Percentiles rank a stretch among this genome's conserved stretches.
Evolutionary conservation across 805 yeast species (phyloP).

Genomic region (Lipomyces mesembrius): DNA sequence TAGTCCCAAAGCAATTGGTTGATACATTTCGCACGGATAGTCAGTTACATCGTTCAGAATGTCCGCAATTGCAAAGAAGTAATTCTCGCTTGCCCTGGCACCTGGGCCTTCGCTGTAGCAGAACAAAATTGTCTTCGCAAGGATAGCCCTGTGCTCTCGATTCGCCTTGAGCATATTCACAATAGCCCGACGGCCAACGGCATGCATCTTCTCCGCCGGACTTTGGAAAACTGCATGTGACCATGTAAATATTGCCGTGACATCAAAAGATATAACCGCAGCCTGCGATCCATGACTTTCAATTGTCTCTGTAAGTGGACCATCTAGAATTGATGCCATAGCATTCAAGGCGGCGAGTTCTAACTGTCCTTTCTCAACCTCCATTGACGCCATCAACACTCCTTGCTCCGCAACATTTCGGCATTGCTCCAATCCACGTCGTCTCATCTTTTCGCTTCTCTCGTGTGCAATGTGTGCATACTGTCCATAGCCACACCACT

Average conservation of each 20-base stretch:
- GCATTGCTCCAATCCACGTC: constrained; percentile 47
- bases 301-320: constrained; percentile 60
- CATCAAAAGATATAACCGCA: constrained; percentile 69
- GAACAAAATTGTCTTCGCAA: constrained; percentile 65
- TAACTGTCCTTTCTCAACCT: constrained; percentile 72
- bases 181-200: constrained; percentile 72
- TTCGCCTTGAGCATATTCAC: constrained; percentile 68
- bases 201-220: constrained; percentile 62
- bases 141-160: constrained; percentile 55
- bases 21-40: constrained; percentile 61
- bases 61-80: constrained; percentile 72
- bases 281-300: constrained; percentile 49
- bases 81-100: constrained; percentile 62
- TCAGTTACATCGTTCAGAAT: constrained; percentile 58
- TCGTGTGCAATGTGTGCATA: constrained; percentile 63
- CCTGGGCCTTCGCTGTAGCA: constrained; percentile 65
- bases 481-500: constrained; percentile 94
- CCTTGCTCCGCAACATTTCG: constrained; percentile 46
- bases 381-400: constrained; percentile 69
- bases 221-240: constrained; percentile 66
- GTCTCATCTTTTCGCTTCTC: constrained; percentile 65
- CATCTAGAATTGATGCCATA: constrained; percentile 76
- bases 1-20: constrained; percentile 72
- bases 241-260: constrained; percentile 74
- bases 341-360: constrained; percentile 76